phyloP scores from a whole-genome alignment of 2,329 filamentous ascomycete genomes.

The Alternaria incomplexa region DNA sequence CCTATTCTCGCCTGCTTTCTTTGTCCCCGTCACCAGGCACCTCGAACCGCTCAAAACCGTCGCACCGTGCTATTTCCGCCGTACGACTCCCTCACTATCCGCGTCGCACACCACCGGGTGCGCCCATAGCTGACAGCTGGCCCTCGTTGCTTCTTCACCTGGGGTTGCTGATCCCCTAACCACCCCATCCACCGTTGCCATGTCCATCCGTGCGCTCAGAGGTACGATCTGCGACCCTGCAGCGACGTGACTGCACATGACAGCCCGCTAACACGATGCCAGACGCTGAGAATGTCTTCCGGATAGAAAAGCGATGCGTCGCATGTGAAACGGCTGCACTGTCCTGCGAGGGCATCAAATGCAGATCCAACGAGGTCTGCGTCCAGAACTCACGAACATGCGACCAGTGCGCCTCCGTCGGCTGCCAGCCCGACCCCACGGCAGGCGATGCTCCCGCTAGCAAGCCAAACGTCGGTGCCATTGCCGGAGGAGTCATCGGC shows the following conservation, averaged over 20 bases:
- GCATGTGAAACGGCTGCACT: constrained; percentile 58
- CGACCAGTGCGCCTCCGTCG: constrained; percentile 63
- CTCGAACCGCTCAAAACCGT: not conserved
- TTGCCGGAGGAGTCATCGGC: constrained; percentile 89
- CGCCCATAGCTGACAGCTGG: constrained; percentile 14
- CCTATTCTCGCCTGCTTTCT: constrained; percentile 5
- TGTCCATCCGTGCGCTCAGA: constrained; percentile 26
- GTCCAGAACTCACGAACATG: constrained; percentile 66
- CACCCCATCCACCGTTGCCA: constrained; percentile 15
- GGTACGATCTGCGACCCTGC: constrained; percentile 9
- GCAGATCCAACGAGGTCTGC: constrained; percentile 62
- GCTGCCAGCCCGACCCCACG: constrained; percentile 56
- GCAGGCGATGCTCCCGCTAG: constrained; percentile 31
- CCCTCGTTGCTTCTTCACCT: constrained; percentile 9
- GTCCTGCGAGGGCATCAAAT: constrained; percentile 62
- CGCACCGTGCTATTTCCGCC: constrained; percentile 1
- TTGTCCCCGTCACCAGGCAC: constrained; percentile 17
- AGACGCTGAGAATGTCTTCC: constrained; percentile 48
- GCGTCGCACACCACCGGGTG: constrained; percentile 11
- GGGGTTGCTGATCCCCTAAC: constrained; percentile 21
- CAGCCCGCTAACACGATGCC: constrained; percentile 15
- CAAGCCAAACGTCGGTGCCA: constrained; percentile 75
- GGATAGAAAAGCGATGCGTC: constrained; percentile 65
- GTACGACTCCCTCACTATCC: not conserved
- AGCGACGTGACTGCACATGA: not conserved